Evolutionary conservation across 2,329 filamentous ascomycete genomes (phyloP).

Genomic region (Lasiodiplodia theobromae): DNA sequence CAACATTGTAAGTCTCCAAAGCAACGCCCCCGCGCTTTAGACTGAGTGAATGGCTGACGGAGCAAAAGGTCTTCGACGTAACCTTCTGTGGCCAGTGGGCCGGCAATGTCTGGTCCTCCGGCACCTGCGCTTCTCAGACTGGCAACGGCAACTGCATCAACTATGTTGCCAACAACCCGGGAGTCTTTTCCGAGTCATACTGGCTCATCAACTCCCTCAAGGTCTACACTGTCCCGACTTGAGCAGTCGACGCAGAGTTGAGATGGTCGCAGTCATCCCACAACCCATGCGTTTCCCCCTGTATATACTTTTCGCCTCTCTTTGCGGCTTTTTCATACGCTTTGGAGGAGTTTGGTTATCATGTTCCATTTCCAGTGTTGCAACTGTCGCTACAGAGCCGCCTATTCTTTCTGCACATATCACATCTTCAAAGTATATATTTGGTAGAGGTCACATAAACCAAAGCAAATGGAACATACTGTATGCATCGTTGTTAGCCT

Average conservation of each 20-base stretch:
- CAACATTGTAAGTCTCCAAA: slow-evolving; percentile 42
- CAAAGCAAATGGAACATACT: not conserved
- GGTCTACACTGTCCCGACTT: slow-evolving; percentile 39
- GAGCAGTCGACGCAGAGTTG: not conserved
- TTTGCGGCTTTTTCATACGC: not conserved
- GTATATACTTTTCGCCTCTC: not conserved
- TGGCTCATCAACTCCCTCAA: slow-evolving; percentile 50
- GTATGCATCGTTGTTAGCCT: not conserved
- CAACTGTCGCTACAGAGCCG: not conserved
- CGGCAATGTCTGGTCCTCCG: slow-evolving; percentile 52
- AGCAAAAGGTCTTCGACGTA: slow-evolving; percentile 53
- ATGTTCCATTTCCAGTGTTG: not conserved
- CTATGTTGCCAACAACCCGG: slow-evolving; percentile 48
- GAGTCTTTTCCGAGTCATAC: slow-evolving; percentile 47
- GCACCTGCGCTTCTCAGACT: slow-evolving; percentile 37
- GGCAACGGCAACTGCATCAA: slow-evolving; percentile 45
- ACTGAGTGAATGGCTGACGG: not conserved
- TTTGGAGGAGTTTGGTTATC: not conserved
- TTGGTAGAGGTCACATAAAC: not conserved
- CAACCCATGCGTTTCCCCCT: not conserved
- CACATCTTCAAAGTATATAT: not conserved
- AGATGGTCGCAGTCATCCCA: not conserved
- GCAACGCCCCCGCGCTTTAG: too few relatives aligned
- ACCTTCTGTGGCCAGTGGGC: slow-evolving; percentile 66
- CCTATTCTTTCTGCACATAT: not conserved